A percentile compares a stretch with the other conserved stretches of the same genome.
phyloP scores from a whole-genome alignment of 805 yeast species.

The Candida sphagnicola region DNA sequence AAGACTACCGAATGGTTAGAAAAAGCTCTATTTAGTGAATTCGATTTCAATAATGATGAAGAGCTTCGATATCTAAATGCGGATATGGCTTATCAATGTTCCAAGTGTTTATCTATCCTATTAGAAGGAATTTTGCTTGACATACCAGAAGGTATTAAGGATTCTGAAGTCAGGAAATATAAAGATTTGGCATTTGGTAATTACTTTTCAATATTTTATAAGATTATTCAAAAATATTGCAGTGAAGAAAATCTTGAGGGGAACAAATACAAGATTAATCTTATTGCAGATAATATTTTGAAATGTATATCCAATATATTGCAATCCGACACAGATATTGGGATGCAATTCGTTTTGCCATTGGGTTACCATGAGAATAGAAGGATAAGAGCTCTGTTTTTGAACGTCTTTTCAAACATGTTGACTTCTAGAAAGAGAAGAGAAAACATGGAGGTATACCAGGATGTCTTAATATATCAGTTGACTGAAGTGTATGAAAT shows the following conservation, averaged over 20 bases:
- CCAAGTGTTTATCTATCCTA: conserved; percentile 52
- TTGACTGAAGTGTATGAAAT: conserved; percentile 30
- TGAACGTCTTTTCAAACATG: conserved; percentile 74
- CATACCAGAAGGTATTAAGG: conserved; percentile 51
- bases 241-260: conserved; percentile 19
- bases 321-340: conserved; percentile 71
- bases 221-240: conserved; percentile 43
- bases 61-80: conserved; percentile 48
- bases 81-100: conserved; percentile 63
- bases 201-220: conserved; percentile 59
- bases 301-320: conserved; percentile 64
- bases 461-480: conserved; percentile 19
- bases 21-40: conserved; percentile 37
- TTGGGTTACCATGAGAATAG: conserved; percentile 70
- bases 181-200: conserved; percentile 63
- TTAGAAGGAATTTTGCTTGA: conserved; percentile 58
- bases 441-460: conserved; percentile 23
- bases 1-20: conserved; percentile 52
- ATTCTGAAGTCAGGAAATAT: conserved; percentile 49
- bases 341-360: conserved; percentile 70
- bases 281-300: conserved; percentile 60
- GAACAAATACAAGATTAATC: conserved; percentile 48
- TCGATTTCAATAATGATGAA: conserved; percentile 1
- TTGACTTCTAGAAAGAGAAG: conserved; percentile 31
- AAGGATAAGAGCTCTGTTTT: conserved; percentile 64